These are phyloP conservation scores for Plasmodium inui DNA, from an alignment of 169 alveolate genomes.

Conservation along the genomic window DNA sequence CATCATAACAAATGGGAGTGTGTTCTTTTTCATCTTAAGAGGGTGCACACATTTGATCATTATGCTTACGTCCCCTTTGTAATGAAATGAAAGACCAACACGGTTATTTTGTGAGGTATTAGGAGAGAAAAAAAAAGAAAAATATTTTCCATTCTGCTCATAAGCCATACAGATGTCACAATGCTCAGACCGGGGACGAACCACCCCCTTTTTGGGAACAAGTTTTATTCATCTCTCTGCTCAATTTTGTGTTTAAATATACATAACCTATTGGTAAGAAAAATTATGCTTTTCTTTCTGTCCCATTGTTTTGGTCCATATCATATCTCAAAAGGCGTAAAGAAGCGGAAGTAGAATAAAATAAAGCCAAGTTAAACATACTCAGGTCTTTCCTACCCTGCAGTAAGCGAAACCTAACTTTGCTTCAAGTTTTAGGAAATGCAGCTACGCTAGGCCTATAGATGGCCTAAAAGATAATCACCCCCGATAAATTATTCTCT, in stretches of 20 bases:
- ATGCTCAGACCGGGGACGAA: neutral
- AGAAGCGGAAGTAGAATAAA: neutral
- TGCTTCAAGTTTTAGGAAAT: neutral
- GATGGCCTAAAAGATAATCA: neutral
- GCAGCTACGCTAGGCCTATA: neutral
- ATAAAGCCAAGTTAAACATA: neutral
- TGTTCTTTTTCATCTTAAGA: neutral
- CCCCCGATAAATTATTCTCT: neutral
- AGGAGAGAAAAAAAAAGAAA: neutral
- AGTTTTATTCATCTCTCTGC: neutral
- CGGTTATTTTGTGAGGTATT: neutral
- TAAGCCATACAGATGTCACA: neutral
- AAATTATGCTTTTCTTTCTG: neutral
- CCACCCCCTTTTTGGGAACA: neutral
- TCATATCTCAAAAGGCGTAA: neutral
- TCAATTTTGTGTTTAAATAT: neutral
- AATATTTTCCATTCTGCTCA: neutral
- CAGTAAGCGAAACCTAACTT: neutral
- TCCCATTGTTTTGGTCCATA: neutral
- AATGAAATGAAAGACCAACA: neutral
- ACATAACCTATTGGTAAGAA: neutral
- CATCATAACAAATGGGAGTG: neutral
- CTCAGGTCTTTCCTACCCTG: neutral
- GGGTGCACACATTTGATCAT: neutral
- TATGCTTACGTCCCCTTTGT: neutral